phyloP scores from a whole-genome alignment of 2,329 filamentous ascomycete genomes.

The Alternaria consortialis region DNA sequence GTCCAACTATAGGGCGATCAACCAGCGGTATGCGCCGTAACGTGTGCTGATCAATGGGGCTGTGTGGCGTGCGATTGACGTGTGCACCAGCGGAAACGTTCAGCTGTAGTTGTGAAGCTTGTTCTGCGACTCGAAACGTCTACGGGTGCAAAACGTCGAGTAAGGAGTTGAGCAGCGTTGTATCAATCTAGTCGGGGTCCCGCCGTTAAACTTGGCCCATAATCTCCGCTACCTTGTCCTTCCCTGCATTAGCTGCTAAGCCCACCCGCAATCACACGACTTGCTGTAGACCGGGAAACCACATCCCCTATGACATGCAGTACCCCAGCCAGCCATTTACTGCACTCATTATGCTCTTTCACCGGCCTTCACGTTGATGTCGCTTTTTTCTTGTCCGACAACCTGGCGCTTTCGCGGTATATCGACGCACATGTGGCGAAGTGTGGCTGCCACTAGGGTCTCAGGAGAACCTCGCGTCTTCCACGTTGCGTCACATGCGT shows the following conservation, averaged over 20 bases:
- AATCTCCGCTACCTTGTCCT: conserved; percentile 23
- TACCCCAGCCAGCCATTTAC: neutral
- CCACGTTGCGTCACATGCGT: neutral
- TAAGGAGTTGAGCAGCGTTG: conserved; percentile 7
- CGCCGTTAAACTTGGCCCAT: conserved; percentile 23
- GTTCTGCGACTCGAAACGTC: conserved; percentile 17
- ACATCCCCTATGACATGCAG: conserved; percentile 8
- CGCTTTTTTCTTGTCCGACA: neutral
- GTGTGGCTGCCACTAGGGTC: neutral
- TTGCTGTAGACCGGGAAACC: conserved; percentile 32
- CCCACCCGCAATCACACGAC: conserved; percentile 12
- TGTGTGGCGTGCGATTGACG: conserved; percentile 17
- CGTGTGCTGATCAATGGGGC: conserved; percentile 17
- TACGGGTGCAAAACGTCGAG: conserved; percentile 18
- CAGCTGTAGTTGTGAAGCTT: neutral
- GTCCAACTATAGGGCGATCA: conserved; percentile 22
- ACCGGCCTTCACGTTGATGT: neutral
- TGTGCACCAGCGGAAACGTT: neutral
- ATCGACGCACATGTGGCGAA: neutral
- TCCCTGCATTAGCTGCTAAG: conserved; percentile 32
- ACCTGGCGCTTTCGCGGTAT: neutral
- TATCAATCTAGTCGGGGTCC: conserved; percentile 17
- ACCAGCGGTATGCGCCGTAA: conserved; percentile 16
- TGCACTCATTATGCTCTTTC: neutral
- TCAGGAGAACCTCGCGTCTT: neutral